Conservation (phyloP, 1,284 basidiomycete species). For the Earliella scabrosa region DNA sequence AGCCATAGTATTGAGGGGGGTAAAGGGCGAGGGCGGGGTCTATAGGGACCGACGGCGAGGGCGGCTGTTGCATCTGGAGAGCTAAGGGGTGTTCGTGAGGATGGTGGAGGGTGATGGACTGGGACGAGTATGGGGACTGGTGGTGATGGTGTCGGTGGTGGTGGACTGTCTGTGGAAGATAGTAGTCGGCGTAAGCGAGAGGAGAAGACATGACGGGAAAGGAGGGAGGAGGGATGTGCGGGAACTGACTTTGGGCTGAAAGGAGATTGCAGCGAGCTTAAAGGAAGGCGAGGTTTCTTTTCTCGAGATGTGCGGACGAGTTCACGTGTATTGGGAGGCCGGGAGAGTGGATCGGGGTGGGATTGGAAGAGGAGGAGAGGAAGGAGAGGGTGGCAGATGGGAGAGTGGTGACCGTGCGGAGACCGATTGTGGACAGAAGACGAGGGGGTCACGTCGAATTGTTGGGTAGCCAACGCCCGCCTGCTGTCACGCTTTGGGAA, state of each 20-base stretch:
- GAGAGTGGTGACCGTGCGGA: slow-evolving; percentile 21
- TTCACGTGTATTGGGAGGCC: slow-evolving; percentile 20
- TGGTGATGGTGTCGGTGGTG: slow-evolving; percentile 14
- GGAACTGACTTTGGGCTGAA: slow-evolving; percentile 24
- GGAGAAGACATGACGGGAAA: slow-evolving; percentile 29
- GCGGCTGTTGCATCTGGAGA: slow-evolving; percentile 48
- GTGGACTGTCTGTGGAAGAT: slow-evolving; percentile 32
- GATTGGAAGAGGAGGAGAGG: slow-evolving; percentile 13
- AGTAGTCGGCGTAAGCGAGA: slow-evolving; percentile 45
- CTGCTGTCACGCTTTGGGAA: slow-evolving; percentile 5
- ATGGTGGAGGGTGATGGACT: slow-evolving; percentile 32
- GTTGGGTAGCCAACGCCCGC: too few species aligned
- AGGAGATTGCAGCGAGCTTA: slow-evolving; percentile 25
- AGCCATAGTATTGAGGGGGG: slow-evolving; percentile 58
- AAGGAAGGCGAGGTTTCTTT: slow-evolving; percentile 20
- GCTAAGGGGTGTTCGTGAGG: slow-evolving; percentile 28
- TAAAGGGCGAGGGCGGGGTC: slow-evolving; percentile 71
- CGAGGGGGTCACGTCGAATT: too few species aligned
- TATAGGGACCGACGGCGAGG: slow-evolving; percentile 62
- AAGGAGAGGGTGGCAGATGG: slow-evolving; percentile 15
- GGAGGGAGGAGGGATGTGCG: slow-evolving; percentile 15
- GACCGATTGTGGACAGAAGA: slow-evolving; percentile 18
- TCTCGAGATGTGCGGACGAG: slow-evolving; percentile 3
- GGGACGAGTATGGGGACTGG: slow-evolving; percentile 33
- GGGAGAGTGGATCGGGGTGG: slow-evolving; percentile 14